Base-by-base conservation (phyloP, 2,329 filamentous ascomycete genomes). In the Aureobasidium zeae region DNA sequence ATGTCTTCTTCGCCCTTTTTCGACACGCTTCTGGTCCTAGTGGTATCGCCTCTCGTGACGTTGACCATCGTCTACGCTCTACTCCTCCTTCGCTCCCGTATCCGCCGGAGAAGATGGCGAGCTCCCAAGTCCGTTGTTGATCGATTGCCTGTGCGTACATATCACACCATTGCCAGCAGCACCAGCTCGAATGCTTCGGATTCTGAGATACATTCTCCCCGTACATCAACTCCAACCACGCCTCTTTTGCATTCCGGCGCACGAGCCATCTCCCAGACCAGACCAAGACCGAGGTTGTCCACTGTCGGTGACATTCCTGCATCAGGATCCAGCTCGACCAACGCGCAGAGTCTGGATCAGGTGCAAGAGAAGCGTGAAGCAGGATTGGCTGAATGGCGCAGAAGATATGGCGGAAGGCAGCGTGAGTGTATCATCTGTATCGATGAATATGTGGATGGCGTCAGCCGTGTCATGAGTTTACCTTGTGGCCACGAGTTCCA, bases 401-500 rank as follows among this genome's bases (percentile, higher is more conserved):
- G 74, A 39, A 70, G 73, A 35, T 82, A 81, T 53, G 74, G 73
- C 15, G 74, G 77, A 25, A 71, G 76, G 49, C 78, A 81, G 60
- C 78, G 86, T 7, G 91, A 98, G 62, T 98, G 91, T 59, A 89
- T 95, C 10, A 89, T 98, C 2, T 98, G 91, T 56, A 68, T 98
- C 24, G 91, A 98, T 59, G 91, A 98, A 60, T 98, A 96, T 57
- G 72, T 94, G 16, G 88, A 95, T 62, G 91, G 91, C 28, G 80
- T 95, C 55, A 94, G 87, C 61, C 78, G 79, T 57, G 89, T 98
- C 28, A 98, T 98, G 91, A 93, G 87, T 58, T 67, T 98, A 47
- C 91, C 91, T 7, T 98, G 91, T 64, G 91, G 91, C 25, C 91
- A 98, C 61, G 91, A 98, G 58, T 98, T 96, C 63, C 91, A 98